These are phyloP conservation scores for Tricholoma matsutake DNA, from an alignment of 768 basidiomycete species.

Conservation along the genomic window DNA sequence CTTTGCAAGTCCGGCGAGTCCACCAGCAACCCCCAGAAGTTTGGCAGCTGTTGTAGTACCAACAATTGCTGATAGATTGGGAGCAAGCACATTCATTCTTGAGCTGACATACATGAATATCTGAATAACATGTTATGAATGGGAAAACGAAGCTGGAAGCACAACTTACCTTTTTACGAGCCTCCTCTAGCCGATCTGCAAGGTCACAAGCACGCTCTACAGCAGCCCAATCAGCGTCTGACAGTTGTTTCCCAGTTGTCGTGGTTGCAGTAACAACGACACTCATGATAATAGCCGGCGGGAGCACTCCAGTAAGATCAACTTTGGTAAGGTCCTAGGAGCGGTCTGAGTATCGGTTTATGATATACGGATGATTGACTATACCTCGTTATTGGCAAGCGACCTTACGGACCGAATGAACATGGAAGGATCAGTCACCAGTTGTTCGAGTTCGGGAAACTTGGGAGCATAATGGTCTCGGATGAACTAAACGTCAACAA, in stretches of 20 bases:
- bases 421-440: conserved; percentile 88
- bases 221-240: conserved; percentile 70
- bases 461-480: conserved; percentile 94
- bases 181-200: conserved; percentile 83
- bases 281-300: conserved; percentile 90
- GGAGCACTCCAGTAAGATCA: conserved; percentile 73
- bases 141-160: neutral
- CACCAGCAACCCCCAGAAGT: conserved; percentile 94
- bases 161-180: conserved; percentile 71
- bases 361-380: conserved; percentile 12
- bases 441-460: conserved; percentile 95
- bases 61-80: conserved; percentile 97
- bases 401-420: conserved; percentile 90
- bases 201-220: conserved; percentile 87
- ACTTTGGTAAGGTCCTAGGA: conserved; percentile 83
- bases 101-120: conserved; percentile 99
- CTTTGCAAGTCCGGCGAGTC: conserved; percentile 83
- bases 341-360: conserved; percentile 5
- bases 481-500: conserved; percentile 66
- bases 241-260: conserved; percentile 71
- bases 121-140: conserved; percentile 33
- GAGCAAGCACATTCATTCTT: conserved; percentile 96
- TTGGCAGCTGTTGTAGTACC: conserved; percentile 99
- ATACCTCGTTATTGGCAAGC: conserved; percentile 79
- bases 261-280: conserved; percentile 95